These are phyloP conservation scores for Elaeis guineensis DNA, from an alignment of 176 grass and related monocot species.

Conservation along the genomic window DNA sequence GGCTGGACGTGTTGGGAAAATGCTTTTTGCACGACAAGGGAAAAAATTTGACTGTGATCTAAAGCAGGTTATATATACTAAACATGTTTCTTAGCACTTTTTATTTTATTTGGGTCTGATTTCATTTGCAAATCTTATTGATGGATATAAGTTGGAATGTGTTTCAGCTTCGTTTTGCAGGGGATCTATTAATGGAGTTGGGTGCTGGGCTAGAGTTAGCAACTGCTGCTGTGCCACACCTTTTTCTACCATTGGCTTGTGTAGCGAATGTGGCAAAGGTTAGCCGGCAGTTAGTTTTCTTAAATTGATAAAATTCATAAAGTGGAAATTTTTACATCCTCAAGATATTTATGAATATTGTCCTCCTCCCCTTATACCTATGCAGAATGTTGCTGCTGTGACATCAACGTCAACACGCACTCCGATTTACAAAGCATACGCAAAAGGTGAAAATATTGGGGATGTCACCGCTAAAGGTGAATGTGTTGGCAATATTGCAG, in stretches of 20 bases:
- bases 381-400: constrained; percentile 84
- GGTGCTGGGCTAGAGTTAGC: constrained; percentile 92
- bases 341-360: too few species aligned
- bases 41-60: constrained; percentile 98
- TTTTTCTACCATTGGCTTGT: constrained; percentile 97
- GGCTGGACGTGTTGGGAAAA: constrained; percentile 94
- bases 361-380: not conserved
- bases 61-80: constrained; percentile 61
- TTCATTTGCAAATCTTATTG: too few species aligned
- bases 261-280: constrained; percentile 95
- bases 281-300: not conserved
- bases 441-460: constrained; percentile 97
- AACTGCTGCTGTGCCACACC: constrained; percentile 76
- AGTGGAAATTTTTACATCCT: too few species aligned
- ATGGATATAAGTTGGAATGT: constrained; percentile 1
- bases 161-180: constrained; percentile 70
- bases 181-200: constrained; percentile 92
- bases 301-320: too few species aligned
- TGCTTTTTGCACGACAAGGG: constrained; percentile 96
- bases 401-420: constrained; percentile 92
- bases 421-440: constrained; percentile 98
- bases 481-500: constrained; percentile 92
- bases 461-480: constrained; percentile 99
- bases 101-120: too few species aligned
- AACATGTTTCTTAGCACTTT: too few species aligned